Conservation (phyloP, 345 rosid genomes). For the Moringa oleifera region DNA sequence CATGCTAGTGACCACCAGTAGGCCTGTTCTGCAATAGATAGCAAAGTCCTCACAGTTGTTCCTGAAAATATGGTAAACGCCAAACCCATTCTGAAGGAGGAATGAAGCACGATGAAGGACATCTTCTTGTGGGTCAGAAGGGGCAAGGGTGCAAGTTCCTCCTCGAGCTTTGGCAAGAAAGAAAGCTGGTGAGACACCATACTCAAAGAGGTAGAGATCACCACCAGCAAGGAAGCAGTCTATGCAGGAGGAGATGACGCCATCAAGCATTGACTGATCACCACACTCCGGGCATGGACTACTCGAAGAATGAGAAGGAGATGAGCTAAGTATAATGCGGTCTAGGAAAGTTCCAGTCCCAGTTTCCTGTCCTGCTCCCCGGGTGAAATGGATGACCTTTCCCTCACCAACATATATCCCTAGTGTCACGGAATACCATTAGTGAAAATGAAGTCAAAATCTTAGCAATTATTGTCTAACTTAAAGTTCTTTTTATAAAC, state of each 20-base stretch:
- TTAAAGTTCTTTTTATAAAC: background rate
- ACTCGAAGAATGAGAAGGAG: slow-evolving; percentile 33
- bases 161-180: slow-evolving; percentile 66
- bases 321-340: slow-evolving; percentile 42
- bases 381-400: slow-evolving; percentile 71
- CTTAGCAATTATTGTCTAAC: background rate
- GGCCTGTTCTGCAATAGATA: slow-evolving; percentile 65
- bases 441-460: background rate
- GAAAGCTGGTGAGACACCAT: slow-evolving; percentile 35
- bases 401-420: slow-evolving; percentile 68
- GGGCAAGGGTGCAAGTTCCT: slow-evolving; percentile 69
- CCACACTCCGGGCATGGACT: slow-evolving; percentile 56
- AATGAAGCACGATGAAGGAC: slow-evolving; percentile 51
- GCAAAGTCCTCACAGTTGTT: slow-evolving; percentile 86
- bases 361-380: slow-evolving; percentile 58
- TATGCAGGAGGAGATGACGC: slow-evolving; percentile 63
- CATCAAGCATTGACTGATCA: slow-evolving; percentile 34
- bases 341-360: slow-evolving; percentile 62
- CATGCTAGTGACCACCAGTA: slow-evolving; percentile 38
- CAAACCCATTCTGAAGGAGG: slow-evolving; percentile 65
- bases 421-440: slow-evolving; percentile 11
- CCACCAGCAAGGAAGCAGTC: slow-evolving; percentile 70
- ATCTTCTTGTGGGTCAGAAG: slow-evolving; percentile 51
- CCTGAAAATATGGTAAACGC: slow-evolving; percentile 51
- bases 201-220: slow-evolving; percentile 52